Evolutionary conservation across 1,139 yeast species (phyloP), one percentile per base, ranked within the genome.

Genomic region (Taphrina flavorubra): DNA sequence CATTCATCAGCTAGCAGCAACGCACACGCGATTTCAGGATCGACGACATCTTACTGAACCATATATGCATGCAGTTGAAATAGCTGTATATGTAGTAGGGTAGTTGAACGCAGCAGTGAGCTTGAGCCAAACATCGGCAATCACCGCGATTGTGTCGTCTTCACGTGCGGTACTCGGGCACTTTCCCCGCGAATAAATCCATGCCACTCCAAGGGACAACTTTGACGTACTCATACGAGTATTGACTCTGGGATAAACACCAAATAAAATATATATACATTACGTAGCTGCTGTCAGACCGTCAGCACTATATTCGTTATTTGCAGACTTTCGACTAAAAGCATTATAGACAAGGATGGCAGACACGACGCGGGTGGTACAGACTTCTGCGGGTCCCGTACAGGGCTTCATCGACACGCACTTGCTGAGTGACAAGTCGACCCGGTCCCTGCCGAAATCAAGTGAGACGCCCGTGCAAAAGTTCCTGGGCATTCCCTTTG

Each of bases 371-470:
- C 13, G 57, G 8, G 36, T 53, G 6, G 53, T 65, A 20, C 51
- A 65, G 44, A 65, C 68, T 14, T 20, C 58, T 16, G 31, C n/a
- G 18, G 68, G 68, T 1, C 68, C 68, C 6, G 64, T 65, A 16
- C 56, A 42, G 34, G 68, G 68, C 6, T 65, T 65, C 58, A 39
- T 65, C n/a, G 68, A 65, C 44, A 65, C 68, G 16, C 58, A 58
- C 49, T 20, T 18, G 16, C 42, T 57, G 8, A 46, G 49, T 14
- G 64, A 57, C 42, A 49, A 40, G 44, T 49, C 68, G 7, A 65
- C 63, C 3, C 31, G 40, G 20, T 36, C 40, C 5, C 44, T 31
- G 31, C 57, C 58, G 10, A 34, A 18, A 2, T 36, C 57, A 18
- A 40, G 31, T n/a, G 34, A 51, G 18, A 40, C 16, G n/a, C 64